A percentile compares a stretch with the other conserved stretches of the same genome.
phyloP scores from a whole-genome alignment of 176 grass and related monocot genomes.

The Ananas comosus region DNA sequence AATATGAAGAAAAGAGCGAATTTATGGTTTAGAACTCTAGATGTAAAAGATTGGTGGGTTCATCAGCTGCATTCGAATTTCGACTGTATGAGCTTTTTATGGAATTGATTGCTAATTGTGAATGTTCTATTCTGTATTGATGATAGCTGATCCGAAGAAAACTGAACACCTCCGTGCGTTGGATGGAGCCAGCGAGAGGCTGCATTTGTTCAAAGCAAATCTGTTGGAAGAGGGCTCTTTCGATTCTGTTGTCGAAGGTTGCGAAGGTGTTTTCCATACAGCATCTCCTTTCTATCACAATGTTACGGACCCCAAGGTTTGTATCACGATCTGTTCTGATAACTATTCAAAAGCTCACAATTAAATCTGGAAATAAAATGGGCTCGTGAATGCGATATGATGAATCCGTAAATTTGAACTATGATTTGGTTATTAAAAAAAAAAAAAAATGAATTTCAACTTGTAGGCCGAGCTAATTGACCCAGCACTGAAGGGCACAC shows the following conservation, averaged over 20 bases:
- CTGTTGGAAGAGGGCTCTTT: constrained; percentile 44
- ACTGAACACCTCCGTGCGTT: constrained; percentile 28
- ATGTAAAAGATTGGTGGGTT: not conserved
- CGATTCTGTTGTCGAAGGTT: constrained; percentile 28
- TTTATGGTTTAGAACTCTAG: not conserved
- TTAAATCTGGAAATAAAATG: not conserved
- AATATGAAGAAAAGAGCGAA: no score
- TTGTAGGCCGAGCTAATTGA: constrained; percentile 46
- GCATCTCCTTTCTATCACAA: constrained; percentile 51
- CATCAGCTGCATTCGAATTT: not conserved
- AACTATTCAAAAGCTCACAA: not conserved
- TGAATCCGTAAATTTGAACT: not conserved
- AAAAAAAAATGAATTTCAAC: not conserved
- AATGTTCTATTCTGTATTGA: constrained; percentile 8
- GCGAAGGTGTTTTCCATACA: constrained; percentile 46
- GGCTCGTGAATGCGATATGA: not conserved
- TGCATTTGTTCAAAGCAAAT: constrained; percentile 50
- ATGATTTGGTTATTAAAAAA: not conserved
- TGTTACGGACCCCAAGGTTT: constrained; percentile 41
- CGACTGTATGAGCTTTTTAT: not conserved
- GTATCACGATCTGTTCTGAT: not conserved
- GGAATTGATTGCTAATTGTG: not conserved
- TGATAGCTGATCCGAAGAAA: constrained; percentile 51
- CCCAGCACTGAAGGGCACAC: constrained; percentile 30
- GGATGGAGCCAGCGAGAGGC: constrained; percentile 42